Conservation (phyloP, 306 rosid genomes). For the Vigna nakashimae region DNA sequence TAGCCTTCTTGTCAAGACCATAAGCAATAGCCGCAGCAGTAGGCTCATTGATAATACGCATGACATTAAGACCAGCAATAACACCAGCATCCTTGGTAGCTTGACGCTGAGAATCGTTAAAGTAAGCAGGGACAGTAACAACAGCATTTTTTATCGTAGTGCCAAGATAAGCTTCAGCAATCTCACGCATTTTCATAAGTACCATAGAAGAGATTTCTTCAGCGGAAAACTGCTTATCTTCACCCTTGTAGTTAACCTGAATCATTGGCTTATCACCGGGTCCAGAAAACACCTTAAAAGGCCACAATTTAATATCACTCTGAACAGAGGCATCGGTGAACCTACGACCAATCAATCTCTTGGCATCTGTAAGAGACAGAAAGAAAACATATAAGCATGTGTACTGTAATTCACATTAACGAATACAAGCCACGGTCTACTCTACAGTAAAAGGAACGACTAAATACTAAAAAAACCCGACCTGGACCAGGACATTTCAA, state of each 20-base stretch:
- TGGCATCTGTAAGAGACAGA: constrained; percentile 53
- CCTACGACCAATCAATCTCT: constrained; percentile 75
- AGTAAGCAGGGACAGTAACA: constrained; percentile 74
- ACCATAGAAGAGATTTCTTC: constrained; percentile 43
- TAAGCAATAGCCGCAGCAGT: constrained; percentile 80
- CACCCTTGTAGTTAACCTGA: constrained; percentile 37
- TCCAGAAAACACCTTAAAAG: constrained; percentile 26
- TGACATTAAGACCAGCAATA: constrained; percentile 26
- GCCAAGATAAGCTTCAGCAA: constrained; percentile 77
- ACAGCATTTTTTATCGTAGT: constrained; percentile 64
- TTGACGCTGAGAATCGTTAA: constrained; percentile 23
- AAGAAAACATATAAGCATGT: neutral
- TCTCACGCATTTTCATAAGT: constrained; percentile 75
- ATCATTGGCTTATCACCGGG: constrained; percentile 34
- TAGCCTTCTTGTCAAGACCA: constrained; percentile 71
- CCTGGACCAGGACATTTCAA: neutral
- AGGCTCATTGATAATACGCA: constrained; percentile 61
- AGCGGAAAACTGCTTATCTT: constrained; percentile 28
- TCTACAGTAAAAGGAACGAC: neutral
- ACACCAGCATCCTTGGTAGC: constrained; percentile 29
- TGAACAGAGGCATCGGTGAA: constrained; percentile 66
- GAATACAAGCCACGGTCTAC: neutral
- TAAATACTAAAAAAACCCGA: neutral
- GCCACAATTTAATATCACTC: constrained; percentile 51
- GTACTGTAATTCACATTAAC: neutral